Base-by-base conservation (phyloP, 192 early-diverging fungal genomes). In the Coemansia sp. region DNA sequence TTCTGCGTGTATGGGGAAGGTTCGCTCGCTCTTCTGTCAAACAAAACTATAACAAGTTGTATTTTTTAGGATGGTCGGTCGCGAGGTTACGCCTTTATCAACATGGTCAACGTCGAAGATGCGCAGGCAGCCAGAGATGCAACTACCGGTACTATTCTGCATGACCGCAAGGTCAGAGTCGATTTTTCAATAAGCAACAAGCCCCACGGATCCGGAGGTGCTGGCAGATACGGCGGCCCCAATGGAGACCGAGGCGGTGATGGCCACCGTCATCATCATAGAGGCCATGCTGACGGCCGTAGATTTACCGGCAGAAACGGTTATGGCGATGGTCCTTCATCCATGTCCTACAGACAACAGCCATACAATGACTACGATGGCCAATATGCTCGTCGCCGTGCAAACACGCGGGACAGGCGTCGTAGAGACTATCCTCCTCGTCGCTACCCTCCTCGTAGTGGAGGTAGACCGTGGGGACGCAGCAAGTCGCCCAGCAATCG, bases 41-140 rank as follows among this genome's bases (percentile, higher is more conserved):
- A 66, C 6, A 11, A 34, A 56, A 25, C 22, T 25, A 25, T 25
- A 25, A 25, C 22, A 25, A 45, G 0, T 16, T 29, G 18, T 32
- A 45, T 48, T 30, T 30, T 59, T 64, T 75, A 80, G 77, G 69
- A 75, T 12, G 73, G 73, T 10, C 77, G 73, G 20, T 80, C 77
- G n/a, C 45, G 77, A 40, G 69, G 77, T 10, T 80, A 67, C 64
- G 77, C 59, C 28, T 80, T 80, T 50, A 52, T 80, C 55, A 80
- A 75, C 40, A 80, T 80, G 77, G 57, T 55, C 14, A 64, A 69
- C 34, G 31, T 71, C 6, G 60, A 42, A 10, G 73, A 75, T 28
- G 77, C 77, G 7, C 72, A 75, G 51, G 45, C 25, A 30, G 77
- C 77, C 16, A 66, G 77, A 17, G 66, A 69, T 16, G 69, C 68